Evolutionary conservation across 371 early-diverging fungal genomes (phyloP), one percentile per base, ranked within the genome.

Genomic region (Mucor saturninus): DNA sequence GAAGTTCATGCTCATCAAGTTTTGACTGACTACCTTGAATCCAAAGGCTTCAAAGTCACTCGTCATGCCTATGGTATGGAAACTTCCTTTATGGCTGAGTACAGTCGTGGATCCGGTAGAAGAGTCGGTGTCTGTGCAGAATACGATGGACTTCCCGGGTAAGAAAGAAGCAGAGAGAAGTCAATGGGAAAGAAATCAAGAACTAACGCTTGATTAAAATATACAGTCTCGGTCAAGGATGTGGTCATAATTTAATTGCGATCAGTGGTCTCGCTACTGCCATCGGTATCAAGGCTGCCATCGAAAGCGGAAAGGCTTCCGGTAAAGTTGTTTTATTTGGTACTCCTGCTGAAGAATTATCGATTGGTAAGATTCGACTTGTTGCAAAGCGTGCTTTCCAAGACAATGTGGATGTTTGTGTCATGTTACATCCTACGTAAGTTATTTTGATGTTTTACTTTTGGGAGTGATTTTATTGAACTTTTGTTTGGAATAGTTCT

Each of bases 341-440:
- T 35, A 91, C 92, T 1, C 93, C 94, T 1, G 93, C 89, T 11
- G 93, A 94, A 74, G 90, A 93, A 70, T 76, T 79, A 5, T 74
- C 73, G 4, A 87, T 89, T 28, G 94, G 94, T 52, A 94, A 94
- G 68, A 87, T 92, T 59, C 67, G 69, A 1, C 81, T 94, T 77
- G 67, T 88, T n/a, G 61, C 85, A 9, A 73, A 80, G 7, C 83
- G 88, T 4, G 90, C 87, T 10, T 91, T 93, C 68, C 80, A 88
- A 50, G 80, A 80, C 42, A 65, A 64, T 8, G 80, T 85, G 1
- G 92, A 92, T 65, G 77, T 88, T 7, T 85, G 88, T 61, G 69
- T 94, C 76, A 94, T 94, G 93, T 76, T 89, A 29, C 94, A 94
- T 67, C 92, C 93, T 31, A 75, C 87, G 59, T 83, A 81, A 64